A percentile compares a stretch with the other conserved stretches of the same genome.
Evolutionary conservation across 352 stramenopile species (phyloP).

Genomic region (Lagenidium giganteum): DNA sequence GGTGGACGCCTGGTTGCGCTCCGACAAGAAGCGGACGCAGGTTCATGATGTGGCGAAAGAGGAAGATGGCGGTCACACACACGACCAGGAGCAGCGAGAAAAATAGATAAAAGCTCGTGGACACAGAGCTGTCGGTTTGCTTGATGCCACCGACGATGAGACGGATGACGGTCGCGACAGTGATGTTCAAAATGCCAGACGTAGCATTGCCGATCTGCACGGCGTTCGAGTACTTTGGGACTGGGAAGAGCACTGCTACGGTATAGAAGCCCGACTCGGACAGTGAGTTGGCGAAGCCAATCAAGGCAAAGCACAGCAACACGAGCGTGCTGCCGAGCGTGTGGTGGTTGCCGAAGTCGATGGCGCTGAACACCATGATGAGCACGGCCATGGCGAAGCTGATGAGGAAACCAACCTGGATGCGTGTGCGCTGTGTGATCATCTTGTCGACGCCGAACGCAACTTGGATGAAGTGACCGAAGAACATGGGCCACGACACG

Average conservation of each 20-base stretch:
- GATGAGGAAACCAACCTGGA: constrained; percentile 42
- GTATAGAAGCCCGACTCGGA: too few species aligned
- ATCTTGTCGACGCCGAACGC: constrained; percentile 52
- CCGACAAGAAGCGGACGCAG: constrained; percentile 47
- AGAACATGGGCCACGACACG: constrained; percentile 54
- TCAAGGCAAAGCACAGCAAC: constrained; percentile 43
- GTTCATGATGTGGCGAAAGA: constrained; percentile 32
- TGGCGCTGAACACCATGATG: constrained; percentile 60
- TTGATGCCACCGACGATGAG: constrained; percentile 37
- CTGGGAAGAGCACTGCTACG: constrained; percentile 53
- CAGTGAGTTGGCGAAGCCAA: constrained; percentile 56
- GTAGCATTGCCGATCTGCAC: constrained; percentile 57
- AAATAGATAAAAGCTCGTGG: constrained; percentile 56
- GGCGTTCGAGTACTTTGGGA: constrained; percentile 58
- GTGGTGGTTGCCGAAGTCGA: constrained; percentile 49
- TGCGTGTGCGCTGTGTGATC: constrained; percentile 29
- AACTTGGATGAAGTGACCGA: constrained; percentile 51
- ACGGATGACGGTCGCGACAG: constrained; percentile 42
- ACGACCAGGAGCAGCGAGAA: constrained; percentile 51
- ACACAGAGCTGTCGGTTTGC: constrained; percentile 26
- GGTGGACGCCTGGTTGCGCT: constrained; percentile 32
- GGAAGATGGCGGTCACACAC: constrained; percentile 29
- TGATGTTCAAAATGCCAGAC: constrained; percentile 53
- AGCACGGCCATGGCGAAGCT: constrained; percentile 48
- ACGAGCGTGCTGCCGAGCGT: constrained; percentile 43